phyloP scores from a whole-genome alignment of 2,329 filamentous ascomycete genomes.

The Aphanoascus verrucosus region DNA sequence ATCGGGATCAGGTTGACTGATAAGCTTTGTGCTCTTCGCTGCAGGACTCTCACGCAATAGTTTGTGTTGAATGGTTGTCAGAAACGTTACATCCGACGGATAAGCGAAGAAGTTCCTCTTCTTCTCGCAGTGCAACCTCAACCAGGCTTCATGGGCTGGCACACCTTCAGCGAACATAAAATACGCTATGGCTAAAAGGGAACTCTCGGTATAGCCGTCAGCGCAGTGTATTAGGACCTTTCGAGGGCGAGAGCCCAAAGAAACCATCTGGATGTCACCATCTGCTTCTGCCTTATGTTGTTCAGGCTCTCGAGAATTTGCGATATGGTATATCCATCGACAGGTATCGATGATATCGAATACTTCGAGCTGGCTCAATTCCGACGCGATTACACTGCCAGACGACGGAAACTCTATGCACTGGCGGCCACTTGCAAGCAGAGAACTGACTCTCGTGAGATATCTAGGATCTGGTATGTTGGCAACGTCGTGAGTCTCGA shows the following conservation, averaged over 20 bases:
- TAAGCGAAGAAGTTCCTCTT: constrained; percentile 94
- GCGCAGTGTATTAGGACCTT: constrained; percentile 85
- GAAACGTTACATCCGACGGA: constrained; percentile 71
- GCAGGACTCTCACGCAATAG: constrained; percentile 48
- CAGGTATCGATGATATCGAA: constrained; percentile 78
- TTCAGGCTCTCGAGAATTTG: constrained; percentile 47
- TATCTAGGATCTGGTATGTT: constrained; percentile 59
- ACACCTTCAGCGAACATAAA: constrained; percentile 81
- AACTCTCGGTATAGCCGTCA: constrained; percentile 93
- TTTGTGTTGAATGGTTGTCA: constrained; percentile 65
- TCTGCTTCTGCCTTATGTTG: constrained; percentile 37
- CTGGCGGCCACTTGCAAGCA: constrained; percentile 42
- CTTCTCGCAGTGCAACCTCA: constrained; percentile 68
- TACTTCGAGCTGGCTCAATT: constrained; percentile 70
- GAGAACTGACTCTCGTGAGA: constrained; percentile 53
- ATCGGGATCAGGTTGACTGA: constrained; percentile 44
- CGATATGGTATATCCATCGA: constrained; percentile 77
- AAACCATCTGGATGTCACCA: constrained; percentile 46
- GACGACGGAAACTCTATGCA: constrained; percentile 81
- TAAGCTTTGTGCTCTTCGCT: constrained; percentile 19
- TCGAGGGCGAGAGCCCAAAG: constrained; percentile 35
- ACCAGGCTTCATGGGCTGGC: constrained; percentile 74
- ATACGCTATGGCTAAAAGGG: constrained; percentile 79
- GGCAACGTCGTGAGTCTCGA: constrained; percentile 81
- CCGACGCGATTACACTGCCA: constrained; percentile 78